phyloP scores from a whole-genome alignment of 23 red algal genomes.

The Agarophyton chilense region DNA sequence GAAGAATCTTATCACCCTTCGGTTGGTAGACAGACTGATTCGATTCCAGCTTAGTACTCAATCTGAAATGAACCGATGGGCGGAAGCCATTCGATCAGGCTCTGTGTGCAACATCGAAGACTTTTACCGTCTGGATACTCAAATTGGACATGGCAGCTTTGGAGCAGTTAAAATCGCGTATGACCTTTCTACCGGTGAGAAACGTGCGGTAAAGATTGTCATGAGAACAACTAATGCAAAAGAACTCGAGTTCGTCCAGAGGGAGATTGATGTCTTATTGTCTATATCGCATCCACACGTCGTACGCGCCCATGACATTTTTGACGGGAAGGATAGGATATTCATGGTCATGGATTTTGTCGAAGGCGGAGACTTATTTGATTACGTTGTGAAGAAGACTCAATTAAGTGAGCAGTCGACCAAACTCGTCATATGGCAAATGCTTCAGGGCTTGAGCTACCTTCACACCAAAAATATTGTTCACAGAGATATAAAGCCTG shows the following conservation, averaged over 20 bases:
- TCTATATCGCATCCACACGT: constrained; percentile 65
- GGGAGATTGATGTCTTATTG: constrained; percentile 72
- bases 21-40: constrained; percentile 31
- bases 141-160: constrained; percentile 60
- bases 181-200: constrained; percentile 55
- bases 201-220: constrained; percentile 74
- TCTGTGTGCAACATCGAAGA: constrained; percentile 57
- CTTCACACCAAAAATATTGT: constrained; percentile 65
- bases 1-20: constrained; percentile 34
- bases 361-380: constrained; percentile 81
- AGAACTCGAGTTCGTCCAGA: constrained; percentile 68
- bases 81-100: constrained; percentile 30
- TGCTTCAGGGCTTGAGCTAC: constrained; percentile 60
- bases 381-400: constrained; percentile 64
- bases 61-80: constrained; percentile 50
- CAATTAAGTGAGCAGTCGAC: constrained; percentile 44
- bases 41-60: constrained; percentile 48
- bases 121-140: constrained; percentile 54
- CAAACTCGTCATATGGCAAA: constrained; percentile 63
- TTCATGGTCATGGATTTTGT: constrained; percentile 77
- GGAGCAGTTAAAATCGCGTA: constrained; percentile 39
- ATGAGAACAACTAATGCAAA: constrained; percentile 60
- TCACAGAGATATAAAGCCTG: constrained; percentile 83
- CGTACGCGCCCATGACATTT: constrained; percentile 75
- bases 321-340: constrained; percentile 67